These are phyloP conservation scores for Arctostaphylos glauca DNA, from an alignment of 148 eudicot genomes.

Conservation along the genomic window DNA sequence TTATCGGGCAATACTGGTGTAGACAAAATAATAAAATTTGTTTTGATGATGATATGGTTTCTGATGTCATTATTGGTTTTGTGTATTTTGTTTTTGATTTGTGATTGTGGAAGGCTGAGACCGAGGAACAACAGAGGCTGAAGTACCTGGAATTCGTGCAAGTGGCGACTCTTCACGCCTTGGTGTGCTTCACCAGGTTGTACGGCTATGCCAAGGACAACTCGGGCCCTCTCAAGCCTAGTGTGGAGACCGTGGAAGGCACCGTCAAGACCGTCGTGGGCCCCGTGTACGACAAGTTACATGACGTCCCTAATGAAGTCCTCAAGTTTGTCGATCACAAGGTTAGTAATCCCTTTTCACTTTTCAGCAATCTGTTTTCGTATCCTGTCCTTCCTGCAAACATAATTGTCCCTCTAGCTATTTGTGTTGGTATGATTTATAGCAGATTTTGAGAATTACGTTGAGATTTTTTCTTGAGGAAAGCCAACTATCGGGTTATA, in stretches of 20 bases:
- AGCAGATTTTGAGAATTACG: background rate
- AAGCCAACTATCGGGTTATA: background rate
- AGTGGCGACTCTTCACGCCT: slow-evolving; percentile 53
- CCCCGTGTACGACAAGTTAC: slow-evolving; percentile 77
- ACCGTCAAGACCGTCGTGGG: slow-evolving; percentile 88
- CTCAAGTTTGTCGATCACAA: slow-evolving; percentile 91
- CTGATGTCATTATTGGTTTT: slow-evolving; percentile 4
- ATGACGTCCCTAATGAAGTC: slow-evolving; percentile 68
- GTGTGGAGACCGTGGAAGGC: slow-evolving; percentile 85
- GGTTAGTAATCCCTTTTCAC: slow-evolving; percentile 36
- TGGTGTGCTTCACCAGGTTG: slow-evolving; percentile 58
- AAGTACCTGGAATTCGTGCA: slow-evolving; percentile 85
- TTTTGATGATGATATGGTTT: background rate
- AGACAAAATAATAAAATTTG: background rate
- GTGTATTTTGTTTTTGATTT: background rate
- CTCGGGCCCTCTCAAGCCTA: slow-evolving; percentile 82
- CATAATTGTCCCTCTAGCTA: background rate
- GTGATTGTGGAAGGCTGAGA: slow-evolving; percentile 34
- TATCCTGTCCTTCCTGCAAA: background rate
- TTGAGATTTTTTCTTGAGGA: background rate
- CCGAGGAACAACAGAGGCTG: slow-evolving; percentile 55
- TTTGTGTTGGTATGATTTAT: background rate
- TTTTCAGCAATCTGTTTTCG: background rate
- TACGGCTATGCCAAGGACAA: slow-evolving; percentile 86
- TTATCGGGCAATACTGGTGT: background rate